Base-by-base conservation (phyloP, 2,329 filamentous ascomycete genomes). In the Cercospora zeina region DNA sequence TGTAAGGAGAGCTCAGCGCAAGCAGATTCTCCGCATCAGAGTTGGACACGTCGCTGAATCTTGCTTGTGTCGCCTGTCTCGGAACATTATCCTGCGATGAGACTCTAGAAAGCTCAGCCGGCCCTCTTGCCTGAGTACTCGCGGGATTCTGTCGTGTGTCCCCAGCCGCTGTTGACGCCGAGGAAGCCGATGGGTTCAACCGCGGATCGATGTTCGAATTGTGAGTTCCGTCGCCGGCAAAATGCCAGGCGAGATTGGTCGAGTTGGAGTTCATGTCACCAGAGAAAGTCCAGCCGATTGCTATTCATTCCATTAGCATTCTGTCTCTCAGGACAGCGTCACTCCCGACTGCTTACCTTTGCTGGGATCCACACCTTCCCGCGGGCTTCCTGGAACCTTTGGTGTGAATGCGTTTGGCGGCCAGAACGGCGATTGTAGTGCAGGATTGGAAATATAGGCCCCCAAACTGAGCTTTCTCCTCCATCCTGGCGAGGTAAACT, bases 221-320 rank as follows among this genome's bases (percentile, higher is more conserved):
- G 27, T 65, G 58, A 21, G 47, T 53, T 24, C 69, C 60, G 21
- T 78, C 77, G 61, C 82, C 87, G 63, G 90, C 87, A 72, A 91
- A 96, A 72, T 96, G 85, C 60, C 93, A 83, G 0, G 91, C 93
- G 4, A 96, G 79, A 71, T 90, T 95, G 0, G 91, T 91, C 65
- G 87, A 92, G 1, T 90, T 89, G 3, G 90, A 95, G 71, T 96
- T 91, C 59, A 90, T 92, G 1, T 89, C 93, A 13, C 91, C 91
- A 0, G 91, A 91, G n/a, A 96, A 78, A 7, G 90, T 92, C 89
- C 90, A 96, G 1, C 90, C 91, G 62, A 96, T 90, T 83, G 59
- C 61, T 58, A 16, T 50, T 49, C 11, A 27, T 1, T 54, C 16
- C 45, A 56, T 67, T 31, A 63, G 57, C 27, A 33, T 30, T 49